Evolutionary conservation across 345 rosid genomes (phyloP), one percentile per base, ranked within the genome.

Genomic region (Combretum micranthum): DNA sequence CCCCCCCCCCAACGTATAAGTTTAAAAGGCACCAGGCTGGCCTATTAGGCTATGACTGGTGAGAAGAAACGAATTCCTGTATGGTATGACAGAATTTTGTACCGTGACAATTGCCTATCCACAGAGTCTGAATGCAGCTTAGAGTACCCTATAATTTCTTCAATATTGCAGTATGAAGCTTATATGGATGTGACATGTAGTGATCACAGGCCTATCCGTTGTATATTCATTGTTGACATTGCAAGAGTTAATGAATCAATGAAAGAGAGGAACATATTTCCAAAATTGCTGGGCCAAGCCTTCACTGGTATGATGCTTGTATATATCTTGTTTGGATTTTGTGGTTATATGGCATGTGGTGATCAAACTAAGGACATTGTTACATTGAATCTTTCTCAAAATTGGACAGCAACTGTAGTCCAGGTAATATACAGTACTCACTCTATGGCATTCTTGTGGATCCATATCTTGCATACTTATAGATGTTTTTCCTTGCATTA

Each of bases 1-100:
- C n/a, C n/a, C n/a, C n/a, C n/a, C 99, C 97, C 72, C 99, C 99
- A 46, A 94, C 99, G 44, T 94, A 90, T 74, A 94, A 94, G 71
- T 94, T 94, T 71, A 95, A 88, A 64, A 88, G 81, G 76, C 78
- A 84, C 61, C 73, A 69, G 22, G 83, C 86, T 21, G 99, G 99
- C 63, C 75, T 89, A 75, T 87, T 83, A 83, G 99, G 99, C n/a
- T n/a, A n/a, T n/a, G n/a, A n/a, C n/a, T n/a, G n/a, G n/a, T n/a
- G n/a, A n/a, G n/a, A n/a, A n/a, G n/a, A n/a, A n/a, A n/a, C n/a
- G n/a, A n/a, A n/a, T n/a, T n/a, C n/a, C n/a, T n/a, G n/a, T n/a
- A n/a, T n/a, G n/a, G n/a, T n/a, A n/a, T 25, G 26, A 25, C 26
- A 25, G 5, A 25, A 25, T 25, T 5, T 25, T 25, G 26, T 25